phyloP scores from a whole-genome alignment of 192 early-diverging fungal species.

The Anaeromyces robustus region DNA sequence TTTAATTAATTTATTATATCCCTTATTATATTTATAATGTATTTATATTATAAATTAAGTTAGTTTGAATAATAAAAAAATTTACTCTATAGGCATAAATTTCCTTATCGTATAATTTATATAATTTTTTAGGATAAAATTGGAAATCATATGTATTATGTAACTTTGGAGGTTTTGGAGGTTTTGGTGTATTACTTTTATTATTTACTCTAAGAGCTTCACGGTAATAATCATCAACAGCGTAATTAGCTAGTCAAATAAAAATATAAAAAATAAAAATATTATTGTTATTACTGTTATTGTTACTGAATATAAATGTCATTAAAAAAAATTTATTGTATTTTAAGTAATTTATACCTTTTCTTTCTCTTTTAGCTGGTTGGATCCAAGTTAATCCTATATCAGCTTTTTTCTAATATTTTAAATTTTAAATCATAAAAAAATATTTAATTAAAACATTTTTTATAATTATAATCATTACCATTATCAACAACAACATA shows the following conservation, averaged over 20 bases:
- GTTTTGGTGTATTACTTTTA: constrained; percentile 19
- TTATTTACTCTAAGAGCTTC: constrained; percentile 52
- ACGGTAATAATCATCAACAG: constrained; percentile 82
- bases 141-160: constrained; percentile 71
- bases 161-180: constrained; percentile 22
- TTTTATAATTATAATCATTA: too few relatives aligned
- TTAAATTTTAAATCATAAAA: too few relatives aligned
- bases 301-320: too few relatives aligned
- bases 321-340: too few relatives aligned
- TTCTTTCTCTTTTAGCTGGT: constrained; percentile 86
- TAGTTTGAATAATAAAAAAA: too few relatives aligned
- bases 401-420: constrained; percentile 34
- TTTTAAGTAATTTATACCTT: constrained; percentile 22
- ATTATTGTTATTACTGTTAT: too few relatives aligned
- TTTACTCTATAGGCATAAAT: constrained; percentile 32
- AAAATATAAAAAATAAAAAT: not conserved
- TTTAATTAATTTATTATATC: too few relatives aligned
- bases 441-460: too few relatives aligned
- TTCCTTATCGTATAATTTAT: constrained; percentile 70
- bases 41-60: too few relatives aligned
- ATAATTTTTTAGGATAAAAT: constrained; percentile 69
- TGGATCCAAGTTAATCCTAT: constrained; percentile 72
- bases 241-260: constrained; percentile 48
- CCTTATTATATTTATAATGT: too few relatives aligned
- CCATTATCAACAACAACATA: not conserved